These are phyloP conservation scores for Hibiscus mutabilis DNA, from an alignment of 345 rosid genomes.

Conservation along the genomic window DNA sequence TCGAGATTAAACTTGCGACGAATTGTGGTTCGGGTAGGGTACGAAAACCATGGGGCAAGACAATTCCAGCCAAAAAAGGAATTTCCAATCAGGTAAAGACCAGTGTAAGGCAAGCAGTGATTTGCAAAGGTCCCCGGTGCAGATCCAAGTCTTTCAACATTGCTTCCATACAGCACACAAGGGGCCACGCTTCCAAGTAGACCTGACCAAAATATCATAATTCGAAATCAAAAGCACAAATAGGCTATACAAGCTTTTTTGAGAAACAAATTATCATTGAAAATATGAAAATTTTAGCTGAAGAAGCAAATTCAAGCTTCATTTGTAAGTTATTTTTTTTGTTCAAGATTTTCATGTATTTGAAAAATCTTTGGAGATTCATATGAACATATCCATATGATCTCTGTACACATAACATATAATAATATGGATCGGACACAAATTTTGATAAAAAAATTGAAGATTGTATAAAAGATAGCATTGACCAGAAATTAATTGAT, in stretches of 20 bases:
- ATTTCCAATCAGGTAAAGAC: constrained; percentile 64
- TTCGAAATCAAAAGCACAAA: not conserved
- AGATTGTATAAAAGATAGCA: not conserved
- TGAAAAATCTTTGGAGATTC: too few relatives aligned
- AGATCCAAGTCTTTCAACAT: constrained; percentile 81
- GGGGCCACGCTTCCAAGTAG: constrained; percentile 88
- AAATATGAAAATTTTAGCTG: not conserved
- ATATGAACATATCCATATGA: too few relatives aligned
- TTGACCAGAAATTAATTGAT: not conserved
- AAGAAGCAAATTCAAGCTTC: too few relatives aligned
- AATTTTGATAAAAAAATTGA: too few relatives aligned
- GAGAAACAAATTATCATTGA: not conserved
- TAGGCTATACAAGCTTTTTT: not conserved
- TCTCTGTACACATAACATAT: too few relatives aligned
- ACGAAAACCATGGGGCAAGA: constrained; percentile 92
- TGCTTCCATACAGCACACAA: constrained; percentile 80
- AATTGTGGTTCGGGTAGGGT: constrained; percentile 60
- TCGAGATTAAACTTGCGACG: constrained; percentile 82
- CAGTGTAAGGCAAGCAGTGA: constrained; percentile 69
- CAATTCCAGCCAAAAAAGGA: constrained; percentile 63
- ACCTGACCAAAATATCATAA: constrained; percentile 34
- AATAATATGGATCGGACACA: too few relatives aligned
- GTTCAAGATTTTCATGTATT: too few relatives aligned
- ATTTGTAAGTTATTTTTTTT: too few relatives aligned
- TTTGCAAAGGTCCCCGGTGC: constrained; percentile 65